Evolutionary conservation across 371 early-diverging fungal species (phyloP).

Genomic region (Syncephalastrum contaminatum): DNA sequence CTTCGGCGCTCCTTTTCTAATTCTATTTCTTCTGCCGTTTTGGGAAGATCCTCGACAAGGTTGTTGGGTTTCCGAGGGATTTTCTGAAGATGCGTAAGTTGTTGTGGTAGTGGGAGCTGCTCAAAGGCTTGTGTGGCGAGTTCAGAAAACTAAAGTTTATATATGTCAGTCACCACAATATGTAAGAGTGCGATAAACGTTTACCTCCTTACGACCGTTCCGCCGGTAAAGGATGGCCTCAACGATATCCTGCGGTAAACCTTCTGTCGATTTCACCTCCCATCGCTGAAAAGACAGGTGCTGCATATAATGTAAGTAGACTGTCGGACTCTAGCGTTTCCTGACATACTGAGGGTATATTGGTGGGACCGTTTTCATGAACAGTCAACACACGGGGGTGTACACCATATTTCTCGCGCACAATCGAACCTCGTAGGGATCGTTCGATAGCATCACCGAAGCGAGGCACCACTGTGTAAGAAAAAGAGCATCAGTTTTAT

Average conservation of each 20-base stretch:
- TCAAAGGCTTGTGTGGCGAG: conserved; percentile 10
- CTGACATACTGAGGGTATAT: conserved; percentile 18
- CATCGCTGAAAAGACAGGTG: conserved; percentile 53
- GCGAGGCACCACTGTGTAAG: conserved; percentile 19
- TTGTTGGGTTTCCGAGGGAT: conserved; percentile 9
- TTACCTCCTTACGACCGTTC: conserved; percentile 29
- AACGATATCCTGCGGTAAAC: conserved; percentile 36
- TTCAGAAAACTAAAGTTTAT: conserved; percentile 21
- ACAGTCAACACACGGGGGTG: conserved; percentile 8
- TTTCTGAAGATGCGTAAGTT: conserved; percentile 18
- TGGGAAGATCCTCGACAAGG: conserved; percentile 7
- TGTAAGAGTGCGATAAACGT: not conserved
- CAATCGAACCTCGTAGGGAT: conserved; percentile 19
- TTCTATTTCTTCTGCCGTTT: conserved; percentile 22
- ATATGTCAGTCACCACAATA: not conserved
- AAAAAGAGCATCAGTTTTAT: not conserved
- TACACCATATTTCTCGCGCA: conserved; percentile 33
- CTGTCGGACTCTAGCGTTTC: not conserved
- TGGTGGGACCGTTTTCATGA: conserved; percentile 13
- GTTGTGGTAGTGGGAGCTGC: conserved; percentile 14
- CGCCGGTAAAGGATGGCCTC: conserved; percentile 19
- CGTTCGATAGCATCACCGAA: conserved; percentile 32
- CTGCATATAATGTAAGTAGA: conserved; percentile 10
- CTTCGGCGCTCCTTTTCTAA: conserved; percentile 18
- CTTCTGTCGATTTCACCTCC: conserved; percentile 53